Conservation (phyloP, 805 yeast genomes). For the Ogataea parapolymorpha region DNA sequence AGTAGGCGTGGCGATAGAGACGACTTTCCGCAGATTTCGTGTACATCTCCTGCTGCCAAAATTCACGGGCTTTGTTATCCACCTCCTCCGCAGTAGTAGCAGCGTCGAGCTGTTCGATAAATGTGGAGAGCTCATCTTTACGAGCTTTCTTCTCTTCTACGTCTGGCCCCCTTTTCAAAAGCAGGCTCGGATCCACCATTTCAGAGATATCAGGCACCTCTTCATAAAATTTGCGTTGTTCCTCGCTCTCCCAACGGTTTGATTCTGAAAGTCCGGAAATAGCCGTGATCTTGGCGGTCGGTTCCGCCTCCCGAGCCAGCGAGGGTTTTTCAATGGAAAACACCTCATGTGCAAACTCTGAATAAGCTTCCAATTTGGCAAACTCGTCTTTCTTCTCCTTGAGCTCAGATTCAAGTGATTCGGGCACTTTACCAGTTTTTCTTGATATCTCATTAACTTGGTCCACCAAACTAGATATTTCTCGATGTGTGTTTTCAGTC, state of each 20-base stretch:
- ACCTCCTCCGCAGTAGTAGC: slow-evolving; percentile 46
- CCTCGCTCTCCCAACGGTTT: slow-evolving; percentile 61
- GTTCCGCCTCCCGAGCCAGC: slow-evolving; percentile 28
- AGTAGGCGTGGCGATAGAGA: slow-evolving; percentile 49
- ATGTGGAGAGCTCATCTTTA: slow-evolving; percentile 2
- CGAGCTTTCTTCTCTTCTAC: too few species aligned
- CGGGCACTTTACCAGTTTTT: slow-evolving; percentile 60
- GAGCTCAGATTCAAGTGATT: slow-evolving; percentile 24
- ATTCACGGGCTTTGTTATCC: slow-evolving; percentile 45
- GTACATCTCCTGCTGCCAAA: slow-evolving; percentile 49
- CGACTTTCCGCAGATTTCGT: slow-evolving; percentile 72
- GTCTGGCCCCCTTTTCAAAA: too few species aligned
- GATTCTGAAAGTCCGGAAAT: slow-evolving; percentile 3
- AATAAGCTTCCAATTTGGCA: slow-evolving; percentile 42
- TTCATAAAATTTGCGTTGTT: slow-evolving; percentile 63
- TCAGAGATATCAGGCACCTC: slow-evolving; percentile 43
- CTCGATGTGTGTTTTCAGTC: slow-evolving; percentile 35
- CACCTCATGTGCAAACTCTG: slow-evolving; percentile 42
- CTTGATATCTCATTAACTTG: slow-evolving; percentile 55
- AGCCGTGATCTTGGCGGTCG: background rate
- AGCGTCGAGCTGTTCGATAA: slow-evolving; percentile 27
- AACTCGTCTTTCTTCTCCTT: slow-evolving; percentile 31
- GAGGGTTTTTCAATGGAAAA: slow-evolving; percentile 39
- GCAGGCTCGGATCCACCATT: slow-evolving; percentile 29
- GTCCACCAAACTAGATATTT: slow-evolving; percentile 34